Evolutionary conservation across 2,329 filamentous ascomycete species (phyloP).

Genomic region (Geosmithia flava): DNA sequence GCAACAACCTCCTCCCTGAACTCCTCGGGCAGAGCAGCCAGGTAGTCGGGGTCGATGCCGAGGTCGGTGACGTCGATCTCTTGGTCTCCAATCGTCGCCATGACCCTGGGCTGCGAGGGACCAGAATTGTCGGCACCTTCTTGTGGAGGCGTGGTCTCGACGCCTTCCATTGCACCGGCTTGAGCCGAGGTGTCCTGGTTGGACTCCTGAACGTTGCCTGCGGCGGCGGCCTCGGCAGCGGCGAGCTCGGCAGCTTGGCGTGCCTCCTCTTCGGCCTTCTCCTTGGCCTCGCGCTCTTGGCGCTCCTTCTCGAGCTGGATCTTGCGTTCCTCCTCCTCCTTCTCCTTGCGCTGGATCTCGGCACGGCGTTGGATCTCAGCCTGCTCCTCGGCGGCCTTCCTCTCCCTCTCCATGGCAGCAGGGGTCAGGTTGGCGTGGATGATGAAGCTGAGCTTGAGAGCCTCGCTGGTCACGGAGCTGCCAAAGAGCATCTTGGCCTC

Average conservation of each 20-base stretch:
- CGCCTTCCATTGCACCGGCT: constrained; percentile 55
- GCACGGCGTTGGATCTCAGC: constrained; percentile 35
- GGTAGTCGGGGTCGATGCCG: constrained; percentile 87
- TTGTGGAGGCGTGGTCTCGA: constrained; percentile 40
- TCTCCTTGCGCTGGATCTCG: constrained; percentile 48
- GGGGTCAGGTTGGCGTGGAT: constrained; percentile 68
- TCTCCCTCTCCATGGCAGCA: constrained; percentile 71
- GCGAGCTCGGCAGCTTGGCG: constrained; percentile 45
- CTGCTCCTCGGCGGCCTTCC: constrained; percentile 51
- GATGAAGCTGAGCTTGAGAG: constrained; percentile 53
- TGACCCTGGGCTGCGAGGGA: constrained; percentile 41
- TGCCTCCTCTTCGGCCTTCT: constrained; percentile 61
- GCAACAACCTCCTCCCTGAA: constrained; percentile 93
- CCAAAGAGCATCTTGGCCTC: constrained; percentile 83
- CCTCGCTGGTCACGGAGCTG: constrained; percentile 46
- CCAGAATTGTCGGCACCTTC: constrained; percentile 12
- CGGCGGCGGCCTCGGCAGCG: constrained; percentile 43
- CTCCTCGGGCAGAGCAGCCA: constrained; percentile 95
- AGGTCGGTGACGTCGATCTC: constrained; percentile 89
- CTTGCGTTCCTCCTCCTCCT: constrained; percentile 52
- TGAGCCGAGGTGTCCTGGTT: neutral
- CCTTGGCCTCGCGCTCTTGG: constrained; percentile 51
- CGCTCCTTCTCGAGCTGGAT: constrained; percentile 61
- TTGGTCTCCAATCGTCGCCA: constrained; percentile 73
- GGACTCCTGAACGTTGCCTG: constrained; percentile 4